Base-by-base conservation (phyloP, 176 grass and related monocot genomes). In the Aegilops tauschii region DNA sequence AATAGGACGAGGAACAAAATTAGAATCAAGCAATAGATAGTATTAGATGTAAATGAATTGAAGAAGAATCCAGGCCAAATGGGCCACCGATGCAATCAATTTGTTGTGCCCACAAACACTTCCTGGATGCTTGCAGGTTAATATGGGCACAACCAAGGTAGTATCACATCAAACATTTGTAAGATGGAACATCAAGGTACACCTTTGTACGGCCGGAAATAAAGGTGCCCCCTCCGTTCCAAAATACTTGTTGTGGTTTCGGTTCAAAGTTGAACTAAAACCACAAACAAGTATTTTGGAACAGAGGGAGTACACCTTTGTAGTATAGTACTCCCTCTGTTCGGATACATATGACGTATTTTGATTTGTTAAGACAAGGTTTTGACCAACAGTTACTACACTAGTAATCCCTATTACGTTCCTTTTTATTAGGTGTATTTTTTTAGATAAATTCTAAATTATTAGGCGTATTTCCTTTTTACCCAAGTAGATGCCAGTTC, bases 1-100 rank as follows among this genome's bases (percentile, higher is more conserved):
- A 35, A 71, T 56, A 82, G 52, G 86, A 81, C 61, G 50, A 78
- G 31, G 64, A 78, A 28, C 63, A 65, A 78, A 64, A 77, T 72
- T 64, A 71, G 80, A 63, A 88, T 73, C 73, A 78, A 85, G 71
- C 73, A 34, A 67, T 25, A 73, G 49, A 32, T 69, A 25, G 23
- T 25, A 54, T 63, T 54, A 81, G 85, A 30, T 49, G 61, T 34
- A 30, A 50, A 81, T 77, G 39, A 69, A 37, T 62, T 84, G 70
- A 49, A 63, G 50, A 77, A 77, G n/a, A 77, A 88, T 59, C 45
- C 85, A 50, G 44, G 64, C 42, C 61, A 21, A 54, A 52, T 44
- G 86, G 82, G 13, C 61, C 18, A 71, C 63, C 52, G 39, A 70
- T 29, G 31, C 17, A 82, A 82, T 12, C 79, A 34, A 44, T 78